phyloP scores from a whole-genome alignment of 805 yeast genomes.

The Grigorovia transvaalensis region DNA sequence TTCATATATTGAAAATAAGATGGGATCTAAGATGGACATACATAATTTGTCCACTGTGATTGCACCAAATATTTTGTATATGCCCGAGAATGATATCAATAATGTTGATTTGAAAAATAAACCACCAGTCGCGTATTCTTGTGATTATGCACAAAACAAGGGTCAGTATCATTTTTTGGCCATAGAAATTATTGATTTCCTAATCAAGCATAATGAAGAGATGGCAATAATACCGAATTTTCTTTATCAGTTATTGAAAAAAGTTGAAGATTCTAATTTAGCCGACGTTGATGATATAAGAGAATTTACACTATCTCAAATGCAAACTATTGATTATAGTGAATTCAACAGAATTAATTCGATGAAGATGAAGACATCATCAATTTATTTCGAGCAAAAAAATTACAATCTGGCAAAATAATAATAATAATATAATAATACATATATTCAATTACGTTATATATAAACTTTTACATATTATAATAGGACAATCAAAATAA shows the following conservation, averaged over 20 bases:
- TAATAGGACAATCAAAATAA: no score
- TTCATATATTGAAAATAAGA: slow-evolving; percentile 82
- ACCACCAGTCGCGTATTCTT: slow-evolving; percentile 24
- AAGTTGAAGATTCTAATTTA: slow-evolving; percentile 10
- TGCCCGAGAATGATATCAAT: slow-evolving; percentile 11
- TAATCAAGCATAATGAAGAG: slow-evolving; percentile 74
- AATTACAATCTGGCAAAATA: slow-evolving; percentile 1
- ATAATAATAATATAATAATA: no score
- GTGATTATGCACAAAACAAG: slow-evolving; percentile 33
- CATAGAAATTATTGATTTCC: slow-evolving; percentile 77
- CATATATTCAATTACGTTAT: no score
- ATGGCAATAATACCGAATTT: slow-evolving; percentile 68
- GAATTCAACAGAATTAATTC: slow-evolving; percentile 20
- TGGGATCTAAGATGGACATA: slow-evolving; percentile 91
- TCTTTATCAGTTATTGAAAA: slow-evolving; percentile 39
- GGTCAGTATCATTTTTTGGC: slow-evolving; percentile 78
- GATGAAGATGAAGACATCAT: slow-evolving; percentile 18
- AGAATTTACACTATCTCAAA: slow-evolving; percentile 10
- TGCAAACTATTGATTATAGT: slow-evolving; percentile 15
- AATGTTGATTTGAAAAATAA: slow-evolving; percentile 1
- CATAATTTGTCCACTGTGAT: slow-evolving; percentile 92
- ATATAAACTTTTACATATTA: no score
- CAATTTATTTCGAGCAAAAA: slow-evolving; percentile 15
- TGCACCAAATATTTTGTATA: slow-evolving; percentile 78
- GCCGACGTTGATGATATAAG: slow-evolving; percentile 13